Evolutionary conservation across 768 basidiomycete genomes (phyloP), one percentile per base, ranked within the genome.

Genomic region (Coprinopsis strossmayeri): DNA sequence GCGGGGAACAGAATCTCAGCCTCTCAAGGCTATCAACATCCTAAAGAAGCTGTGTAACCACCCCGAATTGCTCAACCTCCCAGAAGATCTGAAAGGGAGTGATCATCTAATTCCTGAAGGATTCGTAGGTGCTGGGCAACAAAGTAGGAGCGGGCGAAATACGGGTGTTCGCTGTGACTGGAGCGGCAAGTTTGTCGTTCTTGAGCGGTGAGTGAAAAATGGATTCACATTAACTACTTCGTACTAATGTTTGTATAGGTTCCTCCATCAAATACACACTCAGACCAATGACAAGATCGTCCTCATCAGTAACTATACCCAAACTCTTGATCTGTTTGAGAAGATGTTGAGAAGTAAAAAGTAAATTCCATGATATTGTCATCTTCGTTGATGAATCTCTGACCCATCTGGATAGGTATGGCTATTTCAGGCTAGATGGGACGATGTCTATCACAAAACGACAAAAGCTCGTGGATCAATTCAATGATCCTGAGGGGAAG

Each of bases 41-140:
- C 69, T 97, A 40, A 91, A 94, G 72, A 97, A 97, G 64, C 72
- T 97, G 0, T 95, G 93, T 67, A 97, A 96, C 61, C 94, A 95
- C 57, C 93, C 93, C 1, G 90, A 93, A 62, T 72, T 97, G 26
- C 77, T 97, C 20, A 79, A 91, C 55, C 68, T 97, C 2, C 93
- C 93, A 0, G 72, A 77, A 0, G 93, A 95, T 61, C 75, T 97
- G 47, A 77, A 72, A 43, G 93, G 93, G 2, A 90, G 84, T 26
- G 90, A 91, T 28, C 61, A 77, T 40, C 68, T 95, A 20, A 82
- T 95, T 44, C 93, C 93, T 0, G 81, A 84, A 45, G 91, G 82
- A 2, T 95, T 90, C 55, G 66, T 63, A n/a, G 84, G 86, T 9
- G 76, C 81, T 28, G 72, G 73, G 2, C 59, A 63, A 2, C 67